Conservation (phyloP, 129 eudicot genomes). For the Chrysanthemum makinoi region DNA sequence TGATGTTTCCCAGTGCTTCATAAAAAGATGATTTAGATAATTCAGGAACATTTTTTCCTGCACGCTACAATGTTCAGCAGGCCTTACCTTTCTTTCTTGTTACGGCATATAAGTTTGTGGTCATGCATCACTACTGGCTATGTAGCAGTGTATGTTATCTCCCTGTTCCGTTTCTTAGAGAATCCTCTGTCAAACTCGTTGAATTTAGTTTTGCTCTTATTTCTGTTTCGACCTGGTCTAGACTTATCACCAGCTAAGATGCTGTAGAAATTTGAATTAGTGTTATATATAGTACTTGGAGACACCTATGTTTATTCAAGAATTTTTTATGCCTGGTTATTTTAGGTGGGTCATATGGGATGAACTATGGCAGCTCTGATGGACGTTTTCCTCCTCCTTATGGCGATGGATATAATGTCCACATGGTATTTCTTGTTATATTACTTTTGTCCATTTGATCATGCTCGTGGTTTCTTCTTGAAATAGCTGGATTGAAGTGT, state of each 20-base stretch:
- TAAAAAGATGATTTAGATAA: not conserved
- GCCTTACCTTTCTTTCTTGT: constrained; percentile 3
- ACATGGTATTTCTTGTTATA: constrained; percentile 45
- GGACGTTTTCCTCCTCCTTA: constrained; percentile 50
- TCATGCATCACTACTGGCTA: constrained; percentile 16
- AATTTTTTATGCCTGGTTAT: constrained; percentile 16
- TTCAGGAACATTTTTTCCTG: not conserved
- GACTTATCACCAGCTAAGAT: constrained; percentile 5
- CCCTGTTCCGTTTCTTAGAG: not conserved
- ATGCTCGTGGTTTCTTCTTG: constrained; percentile 5
- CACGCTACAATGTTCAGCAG: not conserved
- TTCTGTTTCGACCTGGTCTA: constrained; percentile 4
- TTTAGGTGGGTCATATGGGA: constrained; percentile 73
- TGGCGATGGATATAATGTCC: constrained; percentile 61
- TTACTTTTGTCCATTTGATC: not conserved
- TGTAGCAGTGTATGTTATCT: not conserved
- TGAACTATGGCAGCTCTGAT: constrained; percentile 48
- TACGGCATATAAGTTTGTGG: not conserved
- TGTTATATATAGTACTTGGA: not conserved
- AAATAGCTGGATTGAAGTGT: constrained; percentile 16
- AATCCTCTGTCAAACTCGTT: constrained; percentile 4
- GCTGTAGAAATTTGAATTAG: not conserved
- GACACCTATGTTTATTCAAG: constrained; percentile 1
- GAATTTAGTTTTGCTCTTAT: not conserved
- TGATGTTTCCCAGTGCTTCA: not conserved